A percentile compares a stretch with the other conserved stretches of the same genome.
Evolutionary conservation across 371 early-diverging fungal species (phyloP).

Genomic region (Apophysomyces trapeziformis): DNA sequence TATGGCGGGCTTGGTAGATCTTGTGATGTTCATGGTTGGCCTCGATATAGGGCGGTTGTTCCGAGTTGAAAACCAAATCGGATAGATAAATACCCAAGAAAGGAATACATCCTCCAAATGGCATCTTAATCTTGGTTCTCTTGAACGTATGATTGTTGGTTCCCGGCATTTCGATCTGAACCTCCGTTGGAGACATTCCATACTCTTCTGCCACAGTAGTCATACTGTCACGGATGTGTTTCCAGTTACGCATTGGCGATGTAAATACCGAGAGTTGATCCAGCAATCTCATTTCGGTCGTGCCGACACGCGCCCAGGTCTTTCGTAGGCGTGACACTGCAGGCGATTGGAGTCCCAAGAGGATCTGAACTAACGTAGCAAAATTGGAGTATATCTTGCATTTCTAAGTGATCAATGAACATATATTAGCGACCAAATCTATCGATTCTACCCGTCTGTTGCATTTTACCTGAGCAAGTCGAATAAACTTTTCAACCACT

Average conservation of each 20-base stretch:
- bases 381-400: conserved; percentile 69
- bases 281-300: conserved; percentile 53
- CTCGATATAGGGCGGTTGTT: conserved; percentile 61
- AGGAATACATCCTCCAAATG: conserved; percentile 64
- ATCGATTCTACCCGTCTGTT: no score
- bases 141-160: conserved; percentile 24
- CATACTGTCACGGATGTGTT: conserved; percentile 66
- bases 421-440: neutral
- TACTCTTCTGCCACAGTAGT: conserved; percentile 62
- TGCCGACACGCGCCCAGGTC: conserved; percentile 64
- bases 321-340: conserved; percentile 61
- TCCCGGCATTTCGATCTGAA: conserved; percentile 48
- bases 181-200: conserved; percentile 56
- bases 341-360: conserved; percentile 66
- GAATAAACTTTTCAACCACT: conserved; percentile 75
- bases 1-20: conserved; percentile 27
- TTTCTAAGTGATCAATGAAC: conserved; percentile 39
- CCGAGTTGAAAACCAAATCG: conserved; percentile 68
- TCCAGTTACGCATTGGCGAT: conserved; percentile 60
- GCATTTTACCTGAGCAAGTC: conserved; percentile 63
- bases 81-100: conserved; percentile 68
- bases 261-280: conserved; percentile 62
- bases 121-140: conserved; percentile 44
- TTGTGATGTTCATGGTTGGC: conserved; percentile 33
- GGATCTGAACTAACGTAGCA: conserved; percentile 64